Base-by-base conservation (phyloP, 2,329 filamentous ascomycete genomes). In the Trichoderma atrobrunneum region DNA sequence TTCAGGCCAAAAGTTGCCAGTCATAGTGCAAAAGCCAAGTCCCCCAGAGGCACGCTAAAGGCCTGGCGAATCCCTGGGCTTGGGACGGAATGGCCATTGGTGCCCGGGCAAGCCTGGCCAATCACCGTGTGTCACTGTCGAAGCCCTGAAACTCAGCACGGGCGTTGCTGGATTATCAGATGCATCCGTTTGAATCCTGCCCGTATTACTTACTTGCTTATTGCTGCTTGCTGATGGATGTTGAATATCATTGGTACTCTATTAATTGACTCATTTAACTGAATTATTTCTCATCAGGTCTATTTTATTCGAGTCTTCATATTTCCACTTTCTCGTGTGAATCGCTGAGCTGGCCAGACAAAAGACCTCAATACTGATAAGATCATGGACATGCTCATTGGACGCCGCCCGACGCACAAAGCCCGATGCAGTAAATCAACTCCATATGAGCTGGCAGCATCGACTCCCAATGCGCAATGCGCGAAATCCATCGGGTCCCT, bases 71-170 rank as follows among this genome's bases (percentile, higher is more conserved):
- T 67, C 66, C 66, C 56, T 61, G 68, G 57, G 69, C 57, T 60
- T 69, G 66, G 69, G 68, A 63, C 59, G 54, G 70, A 71, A 54
- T 60, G 34, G 51, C 54, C 63, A 66, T 61, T 71, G 70, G 70
- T 71, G 70, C 70, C 70, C 62, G 62, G 69, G 54, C 69, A 48
- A 12, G 54, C 24, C 65, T 43, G 71, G 57, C 72, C 75, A 75
- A 75, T 75, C 73, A 72, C 30, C 3, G 5, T 3, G 5, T 51
- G 18, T 11, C 12, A 39, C 60, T 30, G 21, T n/a, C 57, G 51
- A 34, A 60, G 57, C 57, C 56, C 30, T 21, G 28, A 32, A 59
- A 59, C 56, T 28, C 56, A 59, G 56, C 56, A 59, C 48, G 56
- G 56, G 26, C 28, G 16, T 32, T 59, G 56, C 28, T 24, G 57